Base-by-base conservation (phyloP, 2,329 filamentous ascomycete genomes). In the Aspergillus tubingensis region DNA sequence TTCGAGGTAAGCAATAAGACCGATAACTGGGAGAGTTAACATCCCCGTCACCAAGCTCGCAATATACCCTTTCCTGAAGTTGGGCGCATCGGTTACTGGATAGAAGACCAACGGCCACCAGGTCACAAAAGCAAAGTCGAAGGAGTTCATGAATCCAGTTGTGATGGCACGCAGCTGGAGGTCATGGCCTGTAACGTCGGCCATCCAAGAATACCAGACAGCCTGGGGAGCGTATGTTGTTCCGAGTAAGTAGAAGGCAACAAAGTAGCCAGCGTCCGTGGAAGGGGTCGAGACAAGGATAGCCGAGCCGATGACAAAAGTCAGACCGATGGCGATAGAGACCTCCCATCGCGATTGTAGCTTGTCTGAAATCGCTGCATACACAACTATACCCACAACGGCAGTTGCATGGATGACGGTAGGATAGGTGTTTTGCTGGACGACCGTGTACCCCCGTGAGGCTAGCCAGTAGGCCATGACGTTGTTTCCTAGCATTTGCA, bases 171-270 rank as follows among this genome's bases (percentile, higher is more conserved):
- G 71, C 2, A 81, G 70, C 44, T 80, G 79, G 7, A 81, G 66
- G 55, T 72, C 70, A 27, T 72, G 69, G n/a, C 62, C 58, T 6
- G 70, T 72, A 4, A 72, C 65, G 25, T 81, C 79, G 0, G 78
- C 78, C 76, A 81, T 79, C 79, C 79, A 81, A 0, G 76, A 76
- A 62, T 81, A 81, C 79, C 79, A 81, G 17, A 81, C 67, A 4
- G 79, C 79, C 58, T 81, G 79, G 1, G 79, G 79, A 2, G 79
- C 79, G 56, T 77, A 81, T 0, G 77, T 80, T 0, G 79, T 80
- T 3, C 79, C 79, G 2, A 81, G 71, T 1, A 80, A 64, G 62
- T 80, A 81, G 60, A 80, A 80, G 6, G 78, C 78, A 48, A 80
- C 76, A 57, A 81, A 81, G 58, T 79, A 74, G 32, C 71, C 77